Conservation (phyloP, 129 eudicot genomes). For the Rutidosis leptorrhynchoides region DNA sequence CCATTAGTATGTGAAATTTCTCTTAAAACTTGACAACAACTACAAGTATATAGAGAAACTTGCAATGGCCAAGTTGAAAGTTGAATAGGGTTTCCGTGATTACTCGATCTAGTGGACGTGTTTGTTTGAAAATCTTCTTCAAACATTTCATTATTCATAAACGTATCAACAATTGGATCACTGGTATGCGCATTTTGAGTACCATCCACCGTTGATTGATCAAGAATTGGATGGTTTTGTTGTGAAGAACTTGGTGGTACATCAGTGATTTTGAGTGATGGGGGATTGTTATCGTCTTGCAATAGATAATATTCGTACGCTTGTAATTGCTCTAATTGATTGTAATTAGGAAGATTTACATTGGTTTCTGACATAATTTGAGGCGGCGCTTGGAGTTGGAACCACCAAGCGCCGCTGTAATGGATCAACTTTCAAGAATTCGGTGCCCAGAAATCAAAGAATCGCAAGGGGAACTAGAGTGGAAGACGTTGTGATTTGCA, state of each 20-base stretch:
- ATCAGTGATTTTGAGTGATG: background rate
- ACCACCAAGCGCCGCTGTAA: conserved; percentile 46
- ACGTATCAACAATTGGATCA: conserved; percentile 15
- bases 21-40: conserved; percentile 59
- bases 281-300: conserved; percentile 15
- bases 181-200: background rate
- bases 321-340: background rate
- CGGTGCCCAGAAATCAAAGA: background rate
- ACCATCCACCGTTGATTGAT: background rate
- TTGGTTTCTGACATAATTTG: conserved; percentile 29
- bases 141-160: background rate
- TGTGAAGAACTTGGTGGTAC: background rate
- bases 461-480: background rate
- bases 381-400: conserved; percentile 47
- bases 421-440: background rate
- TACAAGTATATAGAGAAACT: conserved; percentile 41
- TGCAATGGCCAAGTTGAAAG: conserved; percentile 48
- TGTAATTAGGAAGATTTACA: conserved; percentile 17
- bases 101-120: conserved; percentile 20
- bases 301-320: conserved; percentile 23
- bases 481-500: conserved; percentile 4
- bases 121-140: conserved; percentile 6
- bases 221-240: background rate
- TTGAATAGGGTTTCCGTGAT: conserved; percentile 38
- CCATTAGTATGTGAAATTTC: conserved; percentile 67